A percentile compares a stretch with the other conserved stretches of the same genome.
Conservation (phyloP, 768 basidiomycete species). For the Kwoniella europaea region DNA sequence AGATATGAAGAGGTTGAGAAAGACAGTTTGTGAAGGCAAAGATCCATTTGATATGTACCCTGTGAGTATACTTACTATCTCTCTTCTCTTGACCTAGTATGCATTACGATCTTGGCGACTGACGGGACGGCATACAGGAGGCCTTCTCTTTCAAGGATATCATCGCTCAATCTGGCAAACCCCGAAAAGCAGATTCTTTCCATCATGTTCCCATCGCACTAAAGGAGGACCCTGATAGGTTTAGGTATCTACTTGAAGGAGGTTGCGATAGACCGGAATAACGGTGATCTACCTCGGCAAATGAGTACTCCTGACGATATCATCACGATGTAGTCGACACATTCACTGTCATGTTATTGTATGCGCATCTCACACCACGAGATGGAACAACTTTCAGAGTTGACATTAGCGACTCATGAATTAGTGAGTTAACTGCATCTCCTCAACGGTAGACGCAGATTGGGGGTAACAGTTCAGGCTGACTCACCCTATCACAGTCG, state of each 20-base stretch:
- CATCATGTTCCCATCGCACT: slow-evolving; percentile 25
- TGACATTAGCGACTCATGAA: too few relatives aligned
- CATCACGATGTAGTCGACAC: too few relatives aligned
- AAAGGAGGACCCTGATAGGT: slow-evolving; percentile 30
- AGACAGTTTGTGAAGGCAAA: slow-evolving; percentile 36
- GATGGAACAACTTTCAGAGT: too few relatives aligned
- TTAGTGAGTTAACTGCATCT: too few relatives aligned
- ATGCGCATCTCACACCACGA: too few relatives aligned
- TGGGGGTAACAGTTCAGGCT: too few relatives aligned
- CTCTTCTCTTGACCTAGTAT: background rate
- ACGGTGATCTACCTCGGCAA: background rate
- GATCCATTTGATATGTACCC: slow-evolving; percentile 46
- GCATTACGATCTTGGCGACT: background rate
- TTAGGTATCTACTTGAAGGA: slow-evolving; percentile 35
- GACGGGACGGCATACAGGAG: slow-evolving; percentile 20
- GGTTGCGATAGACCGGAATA: slow-evolving; percentile 33
- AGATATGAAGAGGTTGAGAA: slow-evolving; percentile 21
- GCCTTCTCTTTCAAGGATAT: slow-evolving; percentile 37
- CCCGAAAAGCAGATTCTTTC: slow-evolving; percentile 15
- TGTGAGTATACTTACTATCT: slow-evolving; percentile 24
- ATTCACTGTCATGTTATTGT: too few relatives aligned
- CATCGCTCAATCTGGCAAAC: slow-evolving; percentile 28
- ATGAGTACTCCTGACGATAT: too few relatives aligned
- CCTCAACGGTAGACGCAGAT: too few relatives aligned
- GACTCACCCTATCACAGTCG: too few relatives aligned